phyloP scores from a whole-genome alignment of 2,329 filamentous ascomycete genomes.

The Ampelomyces quisqualis region DNA sequence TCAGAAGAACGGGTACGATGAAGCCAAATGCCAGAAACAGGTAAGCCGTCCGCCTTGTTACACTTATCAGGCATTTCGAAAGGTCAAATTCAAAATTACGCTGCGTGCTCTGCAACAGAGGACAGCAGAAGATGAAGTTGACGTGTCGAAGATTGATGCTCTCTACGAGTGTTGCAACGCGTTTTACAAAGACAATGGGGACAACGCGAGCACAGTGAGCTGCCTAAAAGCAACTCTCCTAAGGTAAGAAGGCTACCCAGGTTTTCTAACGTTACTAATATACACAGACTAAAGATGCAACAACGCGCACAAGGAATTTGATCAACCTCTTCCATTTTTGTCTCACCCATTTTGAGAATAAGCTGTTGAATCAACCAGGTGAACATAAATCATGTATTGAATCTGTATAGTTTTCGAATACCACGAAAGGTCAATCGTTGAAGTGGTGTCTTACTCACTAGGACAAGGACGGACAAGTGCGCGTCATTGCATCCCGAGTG shows the following conservation, averaged over 20 bases:
- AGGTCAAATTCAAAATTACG: too few relatives aligned
- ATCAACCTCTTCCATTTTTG: not conserved
- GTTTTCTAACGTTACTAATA: slow-evolving; percentile 11
- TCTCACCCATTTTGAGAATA: too few relatives aligned
- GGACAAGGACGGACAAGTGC: not conserved
- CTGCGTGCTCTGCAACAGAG: too few relatives aligned
- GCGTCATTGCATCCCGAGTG: slow-evolving; percentile 1
- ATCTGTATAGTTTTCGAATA: not conserved
- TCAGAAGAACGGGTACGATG: slow-evolving; percentile 78
- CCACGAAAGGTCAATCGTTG: not conserved
- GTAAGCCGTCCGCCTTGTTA: slow-evolving; percentile 24
- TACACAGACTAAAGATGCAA: slow-evolving; percentile 70
- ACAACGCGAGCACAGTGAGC: slow-evolving; percentile 72
- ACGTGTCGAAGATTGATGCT: slow-evolving; percentile 65
- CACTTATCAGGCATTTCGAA: not conserved
- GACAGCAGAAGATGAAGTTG: not conserved
- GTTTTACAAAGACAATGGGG: slow-evolving; percentile 80
- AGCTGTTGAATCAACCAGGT: too few relatives aligned
- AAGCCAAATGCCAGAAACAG: slow-evolving; percentile 72
- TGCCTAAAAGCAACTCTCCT: slow-evolving; percentile 83
- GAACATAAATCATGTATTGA: too few relatives aligned
- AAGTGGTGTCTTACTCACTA: not conserved
- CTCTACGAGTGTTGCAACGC: slow-evolving; percentile 91
- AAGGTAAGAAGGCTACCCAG: slow-evolving; percentile 43
- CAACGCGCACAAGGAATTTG: slow-evolving; percentile 59